phyloP scores from a whole-genome alignment of 2,329 filamentous ascomycete genomes.

The Colletotrichum liaoningense region DNA sequence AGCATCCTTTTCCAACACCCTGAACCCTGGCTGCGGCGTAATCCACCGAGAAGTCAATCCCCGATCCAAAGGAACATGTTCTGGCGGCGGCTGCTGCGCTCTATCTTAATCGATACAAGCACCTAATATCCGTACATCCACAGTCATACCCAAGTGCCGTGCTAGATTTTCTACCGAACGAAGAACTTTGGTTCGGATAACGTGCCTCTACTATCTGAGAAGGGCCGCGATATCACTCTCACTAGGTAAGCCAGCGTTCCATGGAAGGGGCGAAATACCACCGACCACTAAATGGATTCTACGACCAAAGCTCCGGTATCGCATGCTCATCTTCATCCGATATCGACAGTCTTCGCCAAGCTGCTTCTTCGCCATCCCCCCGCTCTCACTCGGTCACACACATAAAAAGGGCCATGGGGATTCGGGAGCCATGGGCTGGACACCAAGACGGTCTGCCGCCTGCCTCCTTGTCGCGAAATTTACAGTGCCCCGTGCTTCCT shows the following conservation, averaged over 20 bases:
- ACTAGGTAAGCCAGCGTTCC: background rate
- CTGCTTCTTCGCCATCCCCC: background rate
- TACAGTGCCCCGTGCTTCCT: conserved; percentile 26
- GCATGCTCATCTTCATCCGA: background rate
- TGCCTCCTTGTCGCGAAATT: conserved; percentile 22
- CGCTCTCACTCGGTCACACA: background rate
- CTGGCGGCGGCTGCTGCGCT: background rate
- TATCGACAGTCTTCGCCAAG: background rate
- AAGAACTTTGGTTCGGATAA: background rate
- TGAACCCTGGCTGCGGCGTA: background rate
- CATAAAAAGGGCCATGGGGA: background rate
- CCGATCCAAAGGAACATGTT: background rate
- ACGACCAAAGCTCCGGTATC: background rate
- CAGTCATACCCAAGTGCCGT: background rate
- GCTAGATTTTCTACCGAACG: background rate
- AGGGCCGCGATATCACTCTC: too few species aligned
- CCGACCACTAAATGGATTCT: background rate
- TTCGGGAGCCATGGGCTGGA: background rate
- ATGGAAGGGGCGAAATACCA: background rate
- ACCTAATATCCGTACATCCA: background rate
- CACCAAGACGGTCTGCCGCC: conserved; percentile 6
- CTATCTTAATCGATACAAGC: background rate
- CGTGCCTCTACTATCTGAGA: background rate
- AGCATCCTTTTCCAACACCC: background rate
- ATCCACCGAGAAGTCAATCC: background rate